Evolutionary conservation across 257 asterid genomes (phyloP).

Genomic region (Marsdenia floribunda): DNA sequence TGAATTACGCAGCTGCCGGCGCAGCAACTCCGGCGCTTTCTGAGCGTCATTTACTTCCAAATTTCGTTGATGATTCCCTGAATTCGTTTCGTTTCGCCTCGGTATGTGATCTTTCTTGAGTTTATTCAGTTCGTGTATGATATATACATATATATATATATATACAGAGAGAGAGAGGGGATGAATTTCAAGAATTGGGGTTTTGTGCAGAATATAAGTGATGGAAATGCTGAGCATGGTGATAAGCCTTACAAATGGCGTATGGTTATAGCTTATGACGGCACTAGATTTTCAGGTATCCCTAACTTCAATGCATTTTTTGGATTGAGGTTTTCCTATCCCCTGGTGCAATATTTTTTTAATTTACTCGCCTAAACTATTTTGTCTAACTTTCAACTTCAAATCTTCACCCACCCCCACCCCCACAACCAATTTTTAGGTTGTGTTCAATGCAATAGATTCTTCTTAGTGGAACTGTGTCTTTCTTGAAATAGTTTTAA

Average conservation of each 20-base stretch:
- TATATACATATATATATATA: too few relatives aligned
- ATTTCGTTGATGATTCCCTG: not conserved
- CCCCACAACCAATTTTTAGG: too few relatives aligned
- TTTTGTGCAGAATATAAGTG: constrained; percentile 9
- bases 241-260: constrained; percentile 57
- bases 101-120: not conserved
- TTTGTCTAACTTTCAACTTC: not conserved
- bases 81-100: not conserved
- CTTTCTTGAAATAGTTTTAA: constrained; percentile 7
- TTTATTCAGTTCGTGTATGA: not conserved
- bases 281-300: constrained; percentile 79
- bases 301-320: not conserved
- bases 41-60: not conserved
- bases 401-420: too few relatives aligned
- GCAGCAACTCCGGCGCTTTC: not conserved
- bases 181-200: not conserved
- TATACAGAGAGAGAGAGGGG: not conserved
- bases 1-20: not conserved
- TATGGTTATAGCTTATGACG: constrained; percentile 77
- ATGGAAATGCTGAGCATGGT: constrained; percentile 4
- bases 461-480: not conserved
- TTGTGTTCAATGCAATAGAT: not conserved
- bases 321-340: not conserved
- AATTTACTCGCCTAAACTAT: not conserved
- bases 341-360: not conserved